These are phyloP conservation scores for Tricholoma furcatifolium DNA, from an alignment of 768 basidiomycete genomes.

Conservation along the genomic window DNA sequence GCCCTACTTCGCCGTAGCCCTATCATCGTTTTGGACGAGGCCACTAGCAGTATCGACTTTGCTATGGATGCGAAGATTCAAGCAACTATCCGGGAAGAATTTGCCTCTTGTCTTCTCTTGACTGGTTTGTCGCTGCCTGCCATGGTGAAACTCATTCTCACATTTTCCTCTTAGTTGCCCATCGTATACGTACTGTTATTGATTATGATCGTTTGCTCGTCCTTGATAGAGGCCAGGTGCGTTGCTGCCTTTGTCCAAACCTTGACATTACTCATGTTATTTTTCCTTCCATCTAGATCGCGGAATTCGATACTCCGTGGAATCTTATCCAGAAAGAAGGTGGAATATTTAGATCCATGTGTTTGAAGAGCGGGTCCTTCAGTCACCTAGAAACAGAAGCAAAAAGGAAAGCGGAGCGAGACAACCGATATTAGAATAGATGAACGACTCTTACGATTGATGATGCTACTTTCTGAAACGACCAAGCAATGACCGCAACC, in stretches of 20 bases:
- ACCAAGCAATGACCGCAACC: too few species aligned
- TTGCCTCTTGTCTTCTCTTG: slow-evolving; percentile 68
- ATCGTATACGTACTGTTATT: slow-evolving; percentile 74
- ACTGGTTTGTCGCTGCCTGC: slow-evolving; percentile 49
- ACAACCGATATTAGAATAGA: too few species aligned
- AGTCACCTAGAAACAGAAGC: slow-evolving; percentile 23
- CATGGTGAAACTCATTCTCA: background rate
- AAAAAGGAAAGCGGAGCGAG: slow-evolving; percentile 13
- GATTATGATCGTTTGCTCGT: slow-evolving; percentile 81
- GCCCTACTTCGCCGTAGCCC: slow-evolving; percentile 70
- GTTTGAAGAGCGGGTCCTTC: slow-evolving; percentile 25
- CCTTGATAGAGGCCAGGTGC: slow-evolving; percentile 63
- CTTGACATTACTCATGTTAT: background rate
- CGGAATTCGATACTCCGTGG: slow-evolving; percentile 71
- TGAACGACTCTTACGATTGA: too few species aligned
- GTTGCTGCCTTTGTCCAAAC: slow-evolving; percentile 3
- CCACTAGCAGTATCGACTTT: slow-evolving; percentile 85
- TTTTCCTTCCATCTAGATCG: slow-evolving; percentile 32
- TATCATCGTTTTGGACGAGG: slow-evolving; percentile 80
- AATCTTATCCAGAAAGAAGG: slow-evolving; percentile 61
- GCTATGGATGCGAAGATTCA: slow-evolving; percentile 91
- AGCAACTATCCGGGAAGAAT: slow-evolving; percentile 82
- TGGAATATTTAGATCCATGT: slow-evolving; percentile 40
- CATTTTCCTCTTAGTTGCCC: slow-evolving; percentile 48
- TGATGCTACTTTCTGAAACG: too few species aligned